Base-by-base conservation (phyloP, 2,329 filamentous ascomycete genomes). In the Aspergillus hiratsukae region DNA sequence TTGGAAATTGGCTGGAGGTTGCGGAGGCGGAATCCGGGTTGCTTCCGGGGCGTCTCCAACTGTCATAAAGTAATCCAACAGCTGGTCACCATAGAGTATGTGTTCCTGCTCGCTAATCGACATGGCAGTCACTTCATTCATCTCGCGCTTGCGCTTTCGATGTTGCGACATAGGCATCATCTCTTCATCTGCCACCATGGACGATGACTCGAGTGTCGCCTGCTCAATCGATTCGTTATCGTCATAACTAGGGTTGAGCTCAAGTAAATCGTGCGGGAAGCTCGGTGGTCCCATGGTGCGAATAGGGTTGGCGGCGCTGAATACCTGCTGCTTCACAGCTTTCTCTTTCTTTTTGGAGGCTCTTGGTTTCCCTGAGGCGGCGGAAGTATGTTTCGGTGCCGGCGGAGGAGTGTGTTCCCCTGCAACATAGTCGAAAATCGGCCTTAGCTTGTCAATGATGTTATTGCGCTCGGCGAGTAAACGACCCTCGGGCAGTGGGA, bases 51-150 rank as follows among this genome's bases (percentile, higher is more conserved):
- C 87, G 72, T 92, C 88, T 59, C 90, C 88, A 62, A 91, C 87
- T 52, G 89, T 86, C 76, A 97, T 87, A 68, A 97, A 99, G 76
- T 97, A 99, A 73, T 99, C 94, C 37, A 99, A 81, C 27, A 99
- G 82, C 65, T 94, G 90, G 63, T 99, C 94, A 17, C 91, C 90
- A 75, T 96, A 99, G 25, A 96, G 81, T 28, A 90, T 87, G 72
- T 97, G 92, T 64, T 94, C 88, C 69, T 92, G 89, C 62, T 95
- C 90, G 7, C 84, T 86, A 58, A 81, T 72, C 11, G 79, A 80
- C 72, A 83, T 75, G 2, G 69, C 67, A 19, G 66, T 84, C 68
- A 71, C 86, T 78, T 77, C 88, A 75, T 78, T 87, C 55, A 87
- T 83, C 23, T 77, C 79, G n/a, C 90, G 83, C 77, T 95, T 95